A percentile compares a stretch with the other conserved stretches of the same genome.
Conservation (phyloP, 805 yeast species). For the Teunomyces kruisii region DNA sequence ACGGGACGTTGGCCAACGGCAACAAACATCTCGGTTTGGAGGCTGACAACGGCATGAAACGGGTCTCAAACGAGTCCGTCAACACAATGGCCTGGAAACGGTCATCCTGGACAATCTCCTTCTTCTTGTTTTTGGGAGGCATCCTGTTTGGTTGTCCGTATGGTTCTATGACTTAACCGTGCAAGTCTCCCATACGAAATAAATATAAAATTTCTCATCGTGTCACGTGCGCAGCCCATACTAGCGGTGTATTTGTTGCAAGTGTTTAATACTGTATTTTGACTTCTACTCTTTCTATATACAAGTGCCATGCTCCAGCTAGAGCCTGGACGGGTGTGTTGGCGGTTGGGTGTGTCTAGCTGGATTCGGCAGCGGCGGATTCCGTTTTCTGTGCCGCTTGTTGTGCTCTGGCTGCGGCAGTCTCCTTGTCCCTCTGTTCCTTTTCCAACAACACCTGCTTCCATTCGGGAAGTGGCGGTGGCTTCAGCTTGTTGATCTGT, state of each 20-base stretch:
- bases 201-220: not conserved
- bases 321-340: too few relatives aligned
- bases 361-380: not conserved
- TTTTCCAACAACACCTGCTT: constrained; percentile 9
- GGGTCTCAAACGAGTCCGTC: constrained; percentile 88
- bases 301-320: too few relatives aligned
- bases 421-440: not conserved
- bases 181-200: too few relatives aligned
- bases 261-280: too few relatives aligned
- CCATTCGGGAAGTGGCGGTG: constrained; percentile 27
- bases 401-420: not conserved
- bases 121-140: constrained; percentile 52
- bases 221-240: not conserved
- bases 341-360: too few relatives aligned
- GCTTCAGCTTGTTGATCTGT: constrained; percentile 20
- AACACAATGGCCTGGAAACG: constrained; percentile 91
- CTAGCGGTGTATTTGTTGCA: too few relatives aligned
- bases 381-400: not conserved
- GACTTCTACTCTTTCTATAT: too few relatives aligned
- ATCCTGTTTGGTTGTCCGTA: constrained; percentile 14
- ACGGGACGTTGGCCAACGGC: constrained; percentile 90
- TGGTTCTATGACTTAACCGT: too few relatives aligned
- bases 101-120: constrained; percentile 64
- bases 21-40: constrained; percentile 85
- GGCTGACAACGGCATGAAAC: constrained; percentile 90